Evolutionary conservation across 768 basidiomycete species (phyloP), one percentile per base, ranked within the genome.

Genomic region (Cystobasidium tubakii): DNA sequence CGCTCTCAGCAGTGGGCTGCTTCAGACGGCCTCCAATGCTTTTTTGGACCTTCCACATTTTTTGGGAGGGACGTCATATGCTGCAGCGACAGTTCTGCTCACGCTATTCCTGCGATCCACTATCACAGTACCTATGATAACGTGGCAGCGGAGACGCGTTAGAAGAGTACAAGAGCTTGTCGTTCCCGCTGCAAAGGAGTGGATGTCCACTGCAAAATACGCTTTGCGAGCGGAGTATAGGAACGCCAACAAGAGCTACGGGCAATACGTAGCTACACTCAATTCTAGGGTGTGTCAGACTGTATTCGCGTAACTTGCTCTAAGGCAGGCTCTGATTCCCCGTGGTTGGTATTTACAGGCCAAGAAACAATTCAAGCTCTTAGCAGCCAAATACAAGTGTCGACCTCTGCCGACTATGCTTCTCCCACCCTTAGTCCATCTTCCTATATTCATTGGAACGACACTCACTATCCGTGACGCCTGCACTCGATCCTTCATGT

Each of bases 371-470:
- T 73, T 75, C 10, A 54, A 64, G 10, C 12, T 25, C 0, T 44
- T 79, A 29, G 62, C 77, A 1, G 54, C 65, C 3, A 23, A 76
- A 60, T 70, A 80, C 77, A 46, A 71, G 1, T 81, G 81, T 54
- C 79, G 81, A n/a, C 81, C 82, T 0, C 67, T 79, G 3, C 67
- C 78, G 0, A 82, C 82, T 6, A 66, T 80, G 12, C 64, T 80
- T 43, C 44, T 79, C 12, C 82, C 82, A 0, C 77, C 81, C 1
- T 69, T 80, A 12, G 66, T 82, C 39, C 81, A 82, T 75, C 76
- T 82, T 29, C 82, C 82, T 13, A 74, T 83, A 50, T 79, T 83
- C 66, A 75, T 83, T 75, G 74, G 77, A 17, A 70, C 79, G 17
- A 80, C 81, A 0, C 62, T 82, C 36, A 77, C 79, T 2, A 79